These are phyloP conservation scores for Blastocladiella britannica DNA, from an alignment of 192 early-diverging fungal genomes.

Conservation along the genomic window DNA sequence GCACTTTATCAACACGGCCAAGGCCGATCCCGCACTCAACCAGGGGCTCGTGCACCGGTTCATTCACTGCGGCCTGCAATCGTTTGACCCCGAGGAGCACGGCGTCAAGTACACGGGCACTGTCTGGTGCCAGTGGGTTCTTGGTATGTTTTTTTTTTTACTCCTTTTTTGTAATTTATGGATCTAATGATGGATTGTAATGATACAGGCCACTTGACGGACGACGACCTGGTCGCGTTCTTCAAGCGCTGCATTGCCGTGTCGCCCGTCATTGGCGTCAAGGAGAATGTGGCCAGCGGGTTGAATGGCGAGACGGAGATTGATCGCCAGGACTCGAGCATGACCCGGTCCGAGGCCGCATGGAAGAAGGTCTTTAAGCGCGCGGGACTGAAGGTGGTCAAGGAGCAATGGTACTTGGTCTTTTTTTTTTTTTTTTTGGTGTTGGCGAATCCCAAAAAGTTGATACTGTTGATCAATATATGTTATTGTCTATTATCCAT, in stretches of 20 bases:
- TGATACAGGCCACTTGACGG: conserved; percentile 2
- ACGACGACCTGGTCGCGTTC: conserved; percentile 58
- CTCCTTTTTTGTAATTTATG: neutral
- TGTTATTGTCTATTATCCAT: no score
- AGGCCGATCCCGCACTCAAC: conserved; percentile 26
- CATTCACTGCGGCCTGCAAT: conserved; percentile 58
- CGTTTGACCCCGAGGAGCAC: conserved; percentile 37
- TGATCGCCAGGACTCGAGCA: conserved; percentile 65
- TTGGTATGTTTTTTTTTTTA: conserved; percentile 22
- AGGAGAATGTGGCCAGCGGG: conserved; percentile 59
- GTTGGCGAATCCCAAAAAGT: no score
- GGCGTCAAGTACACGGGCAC: conserved; percentile 54
- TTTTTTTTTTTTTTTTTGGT: no score
- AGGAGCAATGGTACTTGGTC: conserved; percentile 37
- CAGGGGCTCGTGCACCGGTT: conserved; percentile 44
- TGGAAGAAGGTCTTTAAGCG: conserved; percentile 24
- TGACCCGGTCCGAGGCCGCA: conserved; percentile 27
- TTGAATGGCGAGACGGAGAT: conserved; percentile 29
- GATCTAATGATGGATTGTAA: no score
- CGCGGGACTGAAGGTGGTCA: conserved; percentile 38
- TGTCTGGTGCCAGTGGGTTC: conserved; percentile 98
- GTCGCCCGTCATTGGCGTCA: conserved; percentile 60
- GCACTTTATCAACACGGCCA: conserved; percentile 54
- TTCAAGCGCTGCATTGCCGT: conserved; percentile 49
- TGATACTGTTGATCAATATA: no score